Evolutionary conservation across 495 filamentous ascomycete species (phyloP).

Genomic region (Hyphodiscus hymeniophilus): DNA sequence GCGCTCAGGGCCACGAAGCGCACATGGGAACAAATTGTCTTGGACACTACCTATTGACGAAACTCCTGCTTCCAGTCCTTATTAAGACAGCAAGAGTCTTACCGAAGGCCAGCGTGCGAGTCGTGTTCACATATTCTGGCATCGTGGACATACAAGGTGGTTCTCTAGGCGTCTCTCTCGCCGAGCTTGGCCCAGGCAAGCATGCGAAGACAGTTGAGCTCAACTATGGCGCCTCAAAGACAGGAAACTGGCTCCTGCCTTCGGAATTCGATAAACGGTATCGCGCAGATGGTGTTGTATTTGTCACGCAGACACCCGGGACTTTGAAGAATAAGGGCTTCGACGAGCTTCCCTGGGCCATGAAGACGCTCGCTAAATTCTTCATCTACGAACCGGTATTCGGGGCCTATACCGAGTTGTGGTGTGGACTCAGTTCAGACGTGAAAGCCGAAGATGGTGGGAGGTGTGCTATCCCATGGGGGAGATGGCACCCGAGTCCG

Average conservation of each 20-base stretch:
- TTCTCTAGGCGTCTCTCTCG: constrained; percentile 7
- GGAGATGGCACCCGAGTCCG: constrained; percentile 19
- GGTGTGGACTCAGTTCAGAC: constrained; percentile 28
- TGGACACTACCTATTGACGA: constrained; percentile 34
- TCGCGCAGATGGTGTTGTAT: constrained; percentile 3
- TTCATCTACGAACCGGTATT: constrained; percentile 2
- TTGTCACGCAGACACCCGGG: constrained; percentile 9
- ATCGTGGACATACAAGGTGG: constrained; percentile 19
- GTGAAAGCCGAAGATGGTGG: constrained; percentile 24
- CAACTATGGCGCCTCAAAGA: constrained; percentile 28
- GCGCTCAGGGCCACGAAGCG: constrained; percentile 31
- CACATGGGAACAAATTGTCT: constrained; percentile 34
- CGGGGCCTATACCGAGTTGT: constrained; percentile 22
- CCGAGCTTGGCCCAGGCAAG: constrained; percentile 20
- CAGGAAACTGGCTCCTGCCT: constrained; percentile 27
- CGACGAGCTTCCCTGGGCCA: not conserved
- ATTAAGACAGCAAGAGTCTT: constrained; percentile 22
- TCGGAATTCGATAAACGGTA: constrained; percentile 20
- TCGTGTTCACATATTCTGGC: constrained; percentile 31
- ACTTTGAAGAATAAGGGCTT: constrained; percentile 5
- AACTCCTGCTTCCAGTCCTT: constrained; percentile 39
- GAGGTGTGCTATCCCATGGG: constrained; percentile 34
- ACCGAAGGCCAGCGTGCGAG: constrained; percentile 28
- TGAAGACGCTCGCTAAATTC: not conserved
- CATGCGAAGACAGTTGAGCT: not conserved